Evolutionary conservation across 495 filamentous ascomycete species (phyloP).

Genomic region (Aspergillus cavernicola): DNA sequence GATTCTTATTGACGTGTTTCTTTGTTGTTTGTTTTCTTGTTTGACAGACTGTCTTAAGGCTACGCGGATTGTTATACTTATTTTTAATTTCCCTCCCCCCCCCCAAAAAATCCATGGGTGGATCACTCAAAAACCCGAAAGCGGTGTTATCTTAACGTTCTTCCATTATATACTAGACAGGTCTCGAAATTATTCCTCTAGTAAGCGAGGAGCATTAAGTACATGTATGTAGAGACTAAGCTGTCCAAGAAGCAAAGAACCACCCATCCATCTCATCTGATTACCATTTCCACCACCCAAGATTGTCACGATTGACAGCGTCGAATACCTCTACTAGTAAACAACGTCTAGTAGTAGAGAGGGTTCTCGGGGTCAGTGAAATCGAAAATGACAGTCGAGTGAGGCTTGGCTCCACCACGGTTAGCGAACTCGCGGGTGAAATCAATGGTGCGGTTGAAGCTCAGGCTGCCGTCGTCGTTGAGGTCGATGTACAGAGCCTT

Average conservation of each 20-base stretch:
- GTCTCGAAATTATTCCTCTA: neutral
- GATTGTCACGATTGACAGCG: too few relatives aligned
- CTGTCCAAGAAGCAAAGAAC: neutral
- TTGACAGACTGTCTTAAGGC: too few relatives aligned
- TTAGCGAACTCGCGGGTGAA: constrained; percentile 50
- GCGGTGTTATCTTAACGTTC: too few relatives aligned
- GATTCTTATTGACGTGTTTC: too few relatives aligned
- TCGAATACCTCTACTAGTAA: neutral
- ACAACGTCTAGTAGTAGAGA: constrained; percentile 31
- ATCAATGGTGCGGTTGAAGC: constrained; percentile 57
- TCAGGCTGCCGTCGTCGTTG: constrained; percentile 47
- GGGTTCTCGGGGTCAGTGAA: constrained; percentile 49
- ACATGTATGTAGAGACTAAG: neutral
- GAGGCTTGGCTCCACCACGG: constrained; percentile 56
- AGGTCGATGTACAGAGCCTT: constrained; percentile 62
- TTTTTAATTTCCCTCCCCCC: too few relatives aligned
- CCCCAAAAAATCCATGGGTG: too few relatives aligned
- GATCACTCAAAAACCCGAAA: too few relatives aligned
- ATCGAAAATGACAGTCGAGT: constrained; percentile 58
- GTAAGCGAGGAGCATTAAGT: neutral
- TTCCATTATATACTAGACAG: neutral
- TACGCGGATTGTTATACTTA: too few relatives aligned
- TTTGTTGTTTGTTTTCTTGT: too few relatives aligned
- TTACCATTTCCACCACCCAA: neutral
- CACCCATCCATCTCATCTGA: neutral